phyloP scores from a whole-genome alignment of 495 filamentous ascomycete genomes.

The Evernia prunastri region DNA sequence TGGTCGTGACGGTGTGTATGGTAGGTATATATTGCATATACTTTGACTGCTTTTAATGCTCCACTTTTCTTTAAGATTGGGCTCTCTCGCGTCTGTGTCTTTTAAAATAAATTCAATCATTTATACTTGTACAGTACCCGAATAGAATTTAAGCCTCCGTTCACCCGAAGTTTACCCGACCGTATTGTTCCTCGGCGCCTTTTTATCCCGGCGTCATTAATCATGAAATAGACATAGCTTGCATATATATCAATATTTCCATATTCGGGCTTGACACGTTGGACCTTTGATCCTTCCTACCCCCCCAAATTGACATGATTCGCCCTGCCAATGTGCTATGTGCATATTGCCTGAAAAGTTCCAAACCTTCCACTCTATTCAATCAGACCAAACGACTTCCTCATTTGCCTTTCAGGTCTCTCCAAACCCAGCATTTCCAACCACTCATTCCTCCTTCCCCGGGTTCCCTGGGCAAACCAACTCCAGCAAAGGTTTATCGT shows the following conservation, averaged over 20 bases:
- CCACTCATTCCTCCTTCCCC: slow-evolving; percentile 79
- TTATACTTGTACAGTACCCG: too few relatives aligned
- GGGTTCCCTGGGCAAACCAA: slow-evolving; percentile 66
- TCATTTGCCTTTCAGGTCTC: slow-evolving; percentile 6
- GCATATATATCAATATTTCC: not conserved
- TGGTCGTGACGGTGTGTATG: too few relatives aligned
- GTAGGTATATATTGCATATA: too few relatives aligned
- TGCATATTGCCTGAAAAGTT: slow-evolving; percentile 10
- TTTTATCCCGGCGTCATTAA: not conserved
- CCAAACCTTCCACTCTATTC: not conserved
- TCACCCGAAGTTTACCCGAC: not conserved
- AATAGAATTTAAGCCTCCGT: too few relatives aligned
- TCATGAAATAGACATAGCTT: not conserved
- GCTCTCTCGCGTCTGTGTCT: not conserved
- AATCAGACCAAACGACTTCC: not conserved
- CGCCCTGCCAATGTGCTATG: slow-evolving; percentile 12
- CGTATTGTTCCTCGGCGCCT: too few relatives aligned
- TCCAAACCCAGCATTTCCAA: slow-evolving; percentile 44
- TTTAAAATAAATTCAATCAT: too few relatives aligned
- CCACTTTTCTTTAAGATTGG: slow-evolving; percentile 1
- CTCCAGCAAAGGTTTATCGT: slow-evolving; percentile 54
- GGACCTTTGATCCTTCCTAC: too few relatives aligned
- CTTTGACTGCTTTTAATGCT: too few relatives aligned
- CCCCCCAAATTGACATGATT: slow-evolving; percentile 20
- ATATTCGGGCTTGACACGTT: not conserved